phyloP scores from a whole-genome alignment of 164 flowering plant species.

The Aristolochia contorta region DNA sequence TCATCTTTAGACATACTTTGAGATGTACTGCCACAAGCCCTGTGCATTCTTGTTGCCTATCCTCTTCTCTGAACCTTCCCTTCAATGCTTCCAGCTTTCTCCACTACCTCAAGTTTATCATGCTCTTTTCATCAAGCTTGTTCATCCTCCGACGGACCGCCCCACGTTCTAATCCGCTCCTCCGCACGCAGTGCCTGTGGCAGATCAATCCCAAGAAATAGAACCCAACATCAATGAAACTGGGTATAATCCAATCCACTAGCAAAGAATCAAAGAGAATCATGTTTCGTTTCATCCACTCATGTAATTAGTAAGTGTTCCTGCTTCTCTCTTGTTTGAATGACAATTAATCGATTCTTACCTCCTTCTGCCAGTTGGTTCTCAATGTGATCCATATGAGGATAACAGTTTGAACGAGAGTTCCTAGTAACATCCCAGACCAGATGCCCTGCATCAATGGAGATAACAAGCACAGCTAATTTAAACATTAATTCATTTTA shows the following conservation, averaged over 20 bases:
- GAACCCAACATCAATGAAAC: not conserved
- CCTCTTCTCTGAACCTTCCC: too few species aligned
- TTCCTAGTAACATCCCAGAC: constrained; percentile 35
- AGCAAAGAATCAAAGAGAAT: not conserved
- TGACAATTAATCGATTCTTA: not conserved
- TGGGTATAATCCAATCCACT: not conserved
- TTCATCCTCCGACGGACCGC: constrained; percentile 17
- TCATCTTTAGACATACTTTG: too few species aligned
- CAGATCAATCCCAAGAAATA: not conserved
- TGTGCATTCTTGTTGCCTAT: too few species aligned
- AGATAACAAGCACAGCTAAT: not conserved
- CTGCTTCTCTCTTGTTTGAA: too few species aligned
- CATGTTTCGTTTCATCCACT: not conserved
- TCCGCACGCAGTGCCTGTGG: constrained; percentile 28
- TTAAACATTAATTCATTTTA: not conserved
- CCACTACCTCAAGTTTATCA: too few species aligned
- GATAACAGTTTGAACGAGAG: constrained; percentile 28
- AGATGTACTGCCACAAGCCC: too few species aligned
- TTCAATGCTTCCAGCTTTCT: too few species aligned
- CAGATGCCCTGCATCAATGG: constrained; percentile 33
- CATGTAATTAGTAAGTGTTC: not conserved
- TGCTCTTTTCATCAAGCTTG: not conserved
- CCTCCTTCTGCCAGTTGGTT: constrained; percentile 48
- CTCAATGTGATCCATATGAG: constrained; percentile 16
- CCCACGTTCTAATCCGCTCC: constrained; percentile 24